Evolutionary conservation across 495 filamentous ascomycete species (phyloP), one percentile per base, ranked within the genome.

Genomic region (Penicillium ucsense): DNA sequence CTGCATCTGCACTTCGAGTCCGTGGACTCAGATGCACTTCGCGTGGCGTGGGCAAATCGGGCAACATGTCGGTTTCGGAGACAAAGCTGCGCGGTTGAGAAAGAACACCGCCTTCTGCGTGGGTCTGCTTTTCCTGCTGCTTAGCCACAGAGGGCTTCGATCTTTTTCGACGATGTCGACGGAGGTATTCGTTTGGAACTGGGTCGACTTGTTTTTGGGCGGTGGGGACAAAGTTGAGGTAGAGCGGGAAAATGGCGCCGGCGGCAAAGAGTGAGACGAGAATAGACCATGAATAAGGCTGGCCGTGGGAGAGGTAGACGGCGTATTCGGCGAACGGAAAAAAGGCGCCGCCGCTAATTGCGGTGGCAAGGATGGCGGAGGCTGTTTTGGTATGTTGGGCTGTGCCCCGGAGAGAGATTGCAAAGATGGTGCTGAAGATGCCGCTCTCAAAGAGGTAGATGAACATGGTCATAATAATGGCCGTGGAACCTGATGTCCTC

Each of bases 141-240:
- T 54, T 41, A 59, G 58, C 27, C 59, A 61, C 6, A 61, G 64
- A 10, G 41, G 30, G 11, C 62, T 41, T 41, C 29, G 28, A 30
- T 41, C 39, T 31, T 8, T 30, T 62, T 3, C 62, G 64, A 8
- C 43, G 49, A 11, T 46, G 59, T 6, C 64, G 65, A n/a, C 67
- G 66, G 4, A 72, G 62, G 38, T 67, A 65, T 47, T 74, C 71
- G 41, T 71, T 66, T 6, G 67, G 67, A 2, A 77, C 66, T 0
- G 79, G 77, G 60, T 84, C 82, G 8, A 81, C 74, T 52, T 85
- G 76, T 49, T 74, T 70, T 57, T 77, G 73, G n/a, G 79, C 84
- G 4, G 64, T 66, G 3, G 75, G 72, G 6, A 74, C 62, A 3
- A 75, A 27, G 45, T 80, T 80, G 31, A 85, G 61, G 60, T 81